Percentiles rank a stretch among this genome's conserved stretches.
phyloP scores from a whole-genome alignment of 2,329 filamentous ascomycete genomes.

The Chaetomiaceae sp. region DNA sequence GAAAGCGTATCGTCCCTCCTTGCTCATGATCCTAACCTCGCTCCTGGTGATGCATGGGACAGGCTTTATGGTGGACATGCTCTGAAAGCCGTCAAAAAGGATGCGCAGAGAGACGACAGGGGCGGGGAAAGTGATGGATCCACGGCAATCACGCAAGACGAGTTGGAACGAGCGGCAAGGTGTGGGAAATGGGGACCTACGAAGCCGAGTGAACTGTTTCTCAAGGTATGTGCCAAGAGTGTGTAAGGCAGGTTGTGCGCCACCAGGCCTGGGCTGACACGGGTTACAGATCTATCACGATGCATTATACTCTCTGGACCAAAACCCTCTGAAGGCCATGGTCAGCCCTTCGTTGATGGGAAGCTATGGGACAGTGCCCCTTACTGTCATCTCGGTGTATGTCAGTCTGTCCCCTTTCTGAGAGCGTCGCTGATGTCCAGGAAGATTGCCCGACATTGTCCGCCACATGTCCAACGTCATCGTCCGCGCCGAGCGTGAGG shows the following conservation, averaged over 20 bases:
- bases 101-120: slow-evolving; percentile 18
- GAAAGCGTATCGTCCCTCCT: slow-evolving; percentile 56
- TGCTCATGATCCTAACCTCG: slow-evolving; percentile 47
- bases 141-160: slow-evolving; percentile 31
- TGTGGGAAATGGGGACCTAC: slow-evolving; percentile 66
- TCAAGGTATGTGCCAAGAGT: slow-evolving; percentile 42
- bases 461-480: slow-evolving; percentile 75
- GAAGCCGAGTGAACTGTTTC: slow-evolving; percentile 62
- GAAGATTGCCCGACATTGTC: slow-evolving; percentile 61
- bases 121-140: slow-evolving; percentile 17
- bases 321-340: slow-evolving; percentile 47
- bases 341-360: slow-evolving; percentile 51
- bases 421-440: neutral
- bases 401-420: slow-evolving; percentile 9
- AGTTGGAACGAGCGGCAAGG: slow-evolving; percentile 48
- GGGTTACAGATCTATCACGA: slow-evolving; percentile 59
- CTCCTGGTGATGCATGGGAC: slow-evolving; percentile 52
- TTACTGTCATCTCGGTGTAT: slow-evolving; percentile 63
- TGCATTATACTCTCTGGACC: slow-evolving; percentile 52
- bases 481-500: slow-evolving; percentile 64
- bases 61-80: slow-evolving; percentile 44
- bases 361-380: slow-evolving; percentile 56
- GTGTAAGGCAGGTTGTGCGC: no score
- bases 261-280: neutral
- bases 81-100: slow-evolving; percentile 18